Conservation (phyloP, 2,329 filamentous ascomycete species). For the Pestalotiopsis sp. region DNA sequence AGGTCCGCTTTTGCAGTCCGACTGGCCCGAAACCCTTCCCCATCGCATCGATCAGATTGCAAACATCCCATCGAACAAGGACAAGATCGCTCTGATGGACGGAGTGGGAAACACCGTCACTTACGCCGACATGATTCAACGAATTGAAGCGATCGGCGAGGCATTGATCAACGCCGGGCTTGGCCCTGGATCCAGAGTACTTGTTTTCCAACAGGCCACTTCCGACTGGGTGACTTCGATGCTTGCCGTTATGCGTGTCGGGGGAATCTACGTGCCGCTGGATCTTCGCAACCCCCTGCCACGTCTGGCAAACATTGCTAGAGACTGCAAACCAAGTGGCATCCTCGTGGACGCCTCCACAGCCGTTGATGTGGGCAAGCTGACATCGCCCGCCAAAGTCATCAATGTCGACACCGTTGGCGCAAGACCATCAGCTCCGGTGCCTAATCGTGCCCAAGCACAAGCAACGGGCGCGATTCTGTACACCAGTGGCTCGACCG, state of each 20-base stretch:
- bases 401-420: conserved; percentile 11
- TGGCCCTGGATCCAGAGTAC: conserved; percentile 30
- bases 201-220: conserved; percentile 41
- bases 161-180: background rate
- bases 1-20: conserved; percentile 14
- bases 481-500: conserved; percentile 20
- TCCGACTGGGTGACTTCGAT: conserved; percentile 38
- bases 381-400: background rate
- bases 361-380: background rate
- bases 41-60: conserved; percentile 38
- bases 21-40: conserved; percentile 36
- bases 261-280: conserved; percentile 42
- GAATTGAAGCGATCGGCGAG: conserved; percentile 35
- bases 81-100: conserved; percentile 21
- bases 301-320: conserved; percentile 13
- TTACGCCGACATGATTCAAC: conserved; percentile 36
- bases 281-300: conserved; percentile 32
- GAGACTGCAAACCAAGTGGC: background rate
- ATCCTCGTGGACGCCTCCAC: conserved; percentile 14
- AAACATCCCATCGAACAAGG: conserved; percentile 14
- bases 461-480: conserved; percentile 22
- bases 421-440: background rate
- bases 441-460: background rate
- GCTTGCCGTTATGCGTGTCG: conserved; percentile 42
- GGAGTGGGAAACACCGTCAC: conserved; percentile 26